Conservation (phyloP, 306 rosid species). For the Leucaena leucocephala region DNA sequence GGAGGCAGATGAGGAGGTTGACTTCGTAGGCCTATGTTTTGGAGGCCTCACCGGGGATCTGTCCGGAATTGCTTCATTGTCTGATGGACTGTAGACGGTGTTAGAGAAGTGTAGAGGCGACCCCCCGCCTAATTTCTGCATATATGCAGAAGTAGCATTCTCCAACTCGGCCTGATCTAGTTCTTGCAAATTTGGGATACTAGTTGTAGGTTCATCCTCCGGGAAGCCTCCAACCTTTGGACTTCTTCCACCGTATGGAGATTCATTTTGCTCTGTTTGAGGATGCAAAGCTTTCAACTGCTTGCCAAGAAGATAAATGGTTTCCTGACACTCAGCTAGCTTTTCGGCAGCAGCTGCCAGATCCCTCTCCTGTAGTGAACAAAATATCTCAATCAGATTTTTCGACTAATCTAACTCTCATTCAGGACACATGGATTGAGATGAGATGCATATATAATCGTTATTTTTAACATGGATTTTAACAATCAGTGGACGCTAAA, state of each 20-base stretch:
- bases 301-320: conserved; percentile 90
- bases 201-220: conserved; percentile 59
- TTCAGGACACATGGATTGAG: neutral
- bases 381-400: conserved; percentile 29
- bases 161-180: conserved; percentile 58
- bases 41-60: conserved; percentile 64
- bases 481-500: neutral
- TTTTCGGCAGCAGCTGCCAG: conserved; percentile 89
- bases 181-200: conserved; percentile 53
- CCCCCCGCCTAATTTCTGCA: conserved; percentile 52
- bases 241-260: conserved; percentile 54
- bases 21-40: conserved; percentile 73
- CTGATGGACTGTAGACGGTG: conserved; percentile 63
- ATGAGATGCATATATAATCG: conserved; percentile 7
- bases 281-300: conserved; percentile 85
- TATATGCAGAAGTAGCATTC: conserved; percentile 44
- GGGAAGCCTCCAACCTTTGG: conserved; percentile 52
- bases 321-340: conserved; percentile 98
- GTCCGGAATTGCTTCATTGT: conserved; percentile 54
- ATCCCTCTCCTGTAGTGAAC: conserved; percentile 70
- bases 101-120: conserved; percentile 61
- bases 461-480: no score
- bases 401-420: conserved; percentile 13
- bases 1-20: conserved; percentile 76
- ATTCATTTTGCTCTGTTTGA: conserved; percentile 60